A percentile compares a stretch with the other conserved stretches of the same genome.
These are phyloP conservation scores for Ascocoryne sarcoides DNA, from an alignment of 2,329 filamentous ascomycete species.

Conservation along the genomic window DNA sequence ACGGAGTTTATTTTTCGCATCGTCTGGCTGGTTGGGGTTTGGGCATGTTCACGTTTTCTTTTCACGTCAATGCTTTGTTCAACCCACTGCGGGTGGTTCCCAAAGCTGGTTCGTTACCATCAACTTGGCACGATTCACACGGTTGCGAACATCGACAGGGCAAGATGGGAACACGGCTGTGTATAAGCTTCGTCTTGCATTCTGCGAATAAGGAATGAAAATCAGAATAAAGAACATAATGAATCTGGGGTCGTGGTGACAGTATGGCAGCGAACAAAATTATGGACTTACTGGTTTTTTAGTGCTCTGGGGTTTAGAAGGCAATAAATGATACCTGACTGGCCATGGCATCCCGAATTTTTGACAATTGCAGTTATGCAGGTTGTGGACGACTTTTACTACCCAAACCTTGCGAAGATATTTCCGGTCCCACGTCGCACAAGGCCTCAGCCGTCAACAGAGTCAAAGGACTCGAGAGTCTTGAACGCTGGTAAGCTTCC, in stretches of 20 bases:
- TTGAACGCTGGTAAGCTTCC: no score
- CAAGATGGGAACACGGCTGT: slow-evolving; percentile 25
- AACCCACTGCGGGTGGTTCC: slow-evolving; percentile 22
- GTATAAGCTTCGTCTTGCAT: slow-evolving; percentile 21
- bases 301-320: background rate
- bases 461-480: no score
- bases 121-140: background rate
- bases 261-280: background rate
- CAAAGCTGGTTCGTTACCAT: slow-evolving; percentile 23
- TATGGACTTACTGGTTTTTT: background rate
- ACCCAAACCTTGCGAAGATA: no score
- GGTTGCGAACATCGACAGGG: slow-evolving; percentile 10
- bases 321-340: background rate
- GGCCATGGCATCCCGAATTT: no score
- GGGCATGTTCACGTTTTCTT: slow-evolving; percentile 15
- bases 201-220: slow-evolving; percentile 3
- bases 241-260: slow-evolving; percentile 13
- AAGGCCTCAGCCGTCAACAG: no score
- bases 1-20: slow-evolving; percentile 21
- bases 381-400: no score
- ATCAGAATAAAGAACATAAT: slow-evolving; percentile 4
- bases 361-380: no score
- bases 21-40: slow-evolving; percentile 17
- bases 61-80: slow-evolving; percentile 29
- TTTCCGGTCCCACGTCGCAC: no score